phyloP scores from a whole-genome alignment of 208 protist species.

The Trypanosoma rangeli region DNA sequence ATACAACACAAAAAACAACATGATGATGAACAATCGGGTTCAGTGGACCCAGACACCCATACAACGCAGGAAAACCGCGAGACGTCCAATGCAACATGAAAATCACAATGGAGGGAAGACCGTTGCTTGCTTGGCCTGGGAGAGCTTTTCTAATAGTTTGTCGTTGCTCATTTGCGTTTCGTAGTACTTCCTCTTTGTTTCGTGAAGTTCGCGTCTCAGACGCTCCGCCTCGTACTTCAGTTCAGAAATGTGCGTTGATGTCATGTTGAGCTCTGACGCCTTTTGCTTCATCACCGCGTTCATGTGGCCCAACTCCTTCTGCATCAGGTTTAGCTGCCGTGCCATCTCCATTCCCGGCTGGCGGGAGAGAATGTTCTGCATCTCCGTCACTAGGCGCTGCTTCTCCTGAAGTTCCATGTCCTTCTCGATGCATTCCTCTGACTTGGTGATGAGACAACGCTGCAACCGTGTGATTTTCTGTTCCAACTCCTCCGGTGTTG shows the following conservation, averaged over 20 bases:
- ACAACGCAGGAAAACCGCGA: conserved; percentile 1
- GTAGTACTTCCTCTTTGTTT: conserved; percentile 94
- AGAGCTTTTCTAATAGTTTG: conserved; percentile 5
- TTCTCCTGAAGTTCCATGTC: conserved; percentile 96
- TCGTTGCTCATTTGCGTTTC: conserved; percentile 91
- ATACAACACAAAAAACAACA: too few relatives aligned
- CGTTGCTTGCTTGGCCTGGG: not conserved
- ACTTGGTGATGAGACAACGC: conserved; percentile 96
- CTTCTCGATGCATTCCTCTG: conserved; percentile 96
- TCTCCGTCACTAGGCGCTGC: conserved; percentile 94
- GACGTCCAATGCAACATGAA: not conserved
- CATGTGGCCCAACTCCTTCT: conserved; percentile 92
- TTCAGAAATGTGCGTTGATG: conserved; percentile 75
- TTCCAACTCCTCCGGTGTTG: conserved; percentile 92
- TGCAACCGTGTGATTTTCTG: conserved; percentile 96
- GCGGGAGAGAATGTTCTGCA: conserved; percentile 93
- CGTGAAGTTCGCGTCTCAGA: conserved; percentile 91
- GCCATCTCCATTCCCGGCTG: conserved; percentile 95
- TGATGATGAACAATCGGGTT: too few relatives aligned
- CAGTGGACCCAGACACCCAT: too few relatives aligned
- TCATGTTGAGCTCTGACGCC: conserved; percentile 90
- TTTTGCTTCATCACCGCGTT: conserved; percentile 94
- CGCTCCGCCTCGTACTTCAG: conserved; percentile 95
- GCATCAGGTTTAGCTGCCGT: conserved; percentile 93
- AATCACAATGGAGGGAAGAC: not conserved